A percentile compares a stretch with the other conserved stretches of the same genome.
Conservation (phyloP, 2,329 filamentous ascomycete species). For the Colletotrichum eleusines region DNA sequence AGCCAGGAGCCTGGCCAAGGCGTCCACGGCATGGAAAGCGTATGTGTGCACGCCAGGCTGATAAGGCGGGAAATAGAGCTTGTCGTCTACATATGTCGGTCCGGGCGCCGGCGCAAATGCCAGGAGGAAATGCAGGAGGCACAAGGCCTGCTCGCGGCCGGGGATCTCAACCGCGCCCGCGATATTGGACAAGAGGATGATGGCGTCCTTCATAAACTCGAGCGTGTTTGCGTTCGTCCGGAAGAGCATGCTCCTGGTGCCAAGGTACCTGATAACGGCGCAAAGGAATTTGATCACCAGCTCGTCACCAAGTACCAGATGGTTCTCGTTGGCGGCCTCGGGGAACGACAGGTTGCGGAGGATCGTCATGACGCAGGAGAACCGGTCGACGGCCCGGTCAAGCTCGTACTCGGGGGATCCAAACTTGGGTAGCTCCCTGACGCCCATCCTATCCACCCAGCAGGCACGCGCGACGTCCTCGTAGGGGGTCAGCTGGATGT, state of each 20-base stretch:
- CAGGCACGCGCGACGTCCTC: constrained; percentile 89
- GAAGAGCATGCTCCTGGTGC: constrained; percentile 88
- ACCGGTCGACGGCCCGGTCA: constrained; percentile 85
- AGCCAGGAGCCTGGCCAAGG: constrained; percentile 89
- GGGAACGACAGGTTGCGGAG: constrained; percentile 92
- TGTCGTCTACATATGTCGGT: constrained; percentile 67
- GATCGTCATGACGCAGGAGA: constrained; percentile 93
- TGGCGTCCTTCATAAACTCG: constrained; percentile 97
- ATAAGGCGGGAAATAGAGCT: constrained; percentile 82
- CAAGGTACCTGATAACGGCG: constrained; percentile 85
- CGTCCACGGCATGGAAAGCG: constrained; percentile 89
- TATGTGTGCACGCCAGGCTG: constrained; percentile 87
- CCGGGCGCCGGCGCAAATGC: constrained; percentile 87
- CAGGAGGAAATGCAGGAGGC: constrained; percentile 88
- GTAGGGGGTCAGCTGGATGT: constrained; percentile 84
- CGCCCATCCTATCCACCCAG: constrained; percentile 75
- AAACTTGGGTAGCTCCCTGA: constrained; percentile 80
- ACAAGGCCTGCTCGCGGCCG: constrained; percentile 86
- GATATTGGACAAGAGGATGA: constrained; percentile 91
- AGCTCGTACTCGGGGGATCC: constrained; percentile 84
- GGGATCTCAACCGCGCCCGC: constrained; percentile 84
- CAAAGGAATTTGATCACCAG: constrained; percentile 86
- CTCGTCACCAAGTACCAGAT: constrained; percentile 78
- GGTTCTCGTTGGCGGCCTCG: constrained; percentile 69
- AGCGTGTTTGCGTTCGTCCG: constrained; percentile 86